These are phyloP conservation scores for Eucalyptus erythrocorys DNA, from an alignment of 345 rosid species.

Conservation along the genomic window DNA sequence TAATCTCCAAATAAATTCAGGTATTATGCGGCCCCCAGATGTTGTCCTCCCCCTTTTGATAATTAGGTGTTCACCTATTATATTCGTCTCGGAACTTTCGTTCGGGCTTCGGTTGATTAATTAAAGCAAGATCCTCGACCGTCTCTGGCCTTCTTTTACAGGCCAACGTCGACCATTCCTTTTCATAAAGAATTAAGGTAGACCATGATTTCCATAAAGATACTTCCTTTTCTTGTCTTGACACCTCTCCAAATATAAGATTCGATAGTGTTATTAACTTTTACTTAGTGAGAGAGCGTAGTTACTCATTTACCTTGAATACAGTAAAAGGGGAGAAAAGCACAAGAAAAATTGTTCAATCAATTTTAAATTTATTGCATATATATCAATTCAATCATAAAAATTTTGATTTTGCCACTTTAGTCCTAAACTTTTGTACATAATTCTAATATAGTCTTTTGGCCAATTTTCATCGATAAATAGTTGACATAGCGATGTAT, in stretches of 20 bases:
- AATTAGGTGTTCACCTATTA: not conserved
- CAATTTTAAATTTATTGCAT: not conserved
- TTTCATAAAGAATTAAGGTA: not conserved
- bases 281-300: not conserved
- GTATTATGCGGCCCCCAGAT: not conserved
- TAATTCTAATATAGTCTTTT: not conserved
- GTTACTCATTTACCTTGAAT: not conserved
- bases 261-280: not conserved
- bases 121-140: not conserved
- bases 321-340: not conserved
- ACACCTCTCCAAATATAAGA: not conserved
- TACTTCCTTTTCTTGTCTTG: not conserved
- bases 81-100: not conserved
- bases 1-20: not conserved
- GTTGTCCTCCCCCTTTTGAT: not conserved
- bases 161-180: not conserved
- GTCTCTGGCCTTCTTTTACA: not conserved
- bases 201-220: not conserved
- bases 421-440: fast-evolving
- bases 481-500: fast-evolving
- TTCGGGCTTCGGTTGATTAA: not conserved
- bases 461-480: not conserved
- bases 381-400: not conserved
- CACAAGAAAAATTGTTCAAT: not conserved
- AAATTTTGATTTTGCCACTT: not conserved